A percentile compares a stretch with the other conserved stretches of the same genome.
These are phyloP conservation scores for Melanogaster broomeanus DNA, from an alignment of 768 basidiomycete species.

Conservation along the genomic window DNA sequence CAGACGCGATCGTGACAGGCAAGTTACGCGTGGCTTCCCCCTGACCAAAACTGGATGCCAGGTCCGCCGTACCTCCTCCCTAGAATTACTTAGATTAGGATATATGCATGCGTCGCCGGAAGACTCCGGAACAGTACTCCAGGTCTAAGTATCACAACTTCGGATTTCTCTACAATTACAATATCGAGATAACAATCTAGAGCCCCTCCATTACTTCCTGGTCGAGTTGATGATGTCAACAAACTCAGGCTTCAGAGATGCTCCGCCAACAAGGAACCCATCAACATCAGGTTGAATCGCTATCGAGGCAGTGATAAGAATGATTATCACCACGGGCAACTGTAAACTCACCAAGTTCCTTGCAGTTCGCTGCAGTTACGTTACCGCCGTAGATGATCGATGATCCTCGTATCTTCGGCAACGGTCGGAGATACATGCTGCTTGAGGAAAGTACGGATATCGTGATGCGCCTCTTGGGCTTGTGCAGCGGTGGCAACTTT, in stretches of 20 bases:
- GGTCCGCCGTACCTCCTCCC: no score
- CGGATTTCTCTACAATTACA: not conserved
- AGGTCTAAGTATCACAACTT: not conserved
- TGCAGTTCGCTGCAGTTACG: slow-evolving; percentile 86
- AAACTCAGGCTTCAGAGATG: slow-evolving; percentile 97
- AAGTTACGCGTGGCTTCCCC: no score
- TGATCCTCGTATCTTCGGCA: slow-evolving; percentile 77
- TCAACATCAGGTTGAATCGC: slow-evolving; percentile 84
- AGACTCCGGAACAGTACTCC: no score
- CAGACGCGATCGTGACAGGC: no score
- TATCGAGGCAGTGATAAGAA: slow-evolving; percentile 28
- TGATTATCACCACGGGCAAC: not conserved
- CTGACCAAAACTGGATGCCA: no score
- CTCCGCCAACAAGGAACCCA: slow-evolving; percentile 97
- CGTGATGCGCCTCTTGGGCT: slow-evolving; percentile 89
- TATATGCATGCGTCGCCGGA: no score
- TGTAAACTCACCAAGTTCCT: slow-evolving; percentile 71
- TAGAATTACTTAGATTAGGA: no score
- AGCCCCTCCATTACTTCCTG: slow-evolving; percentile 21
- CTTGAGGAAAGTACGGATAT: slow-evolving; percentile 75
- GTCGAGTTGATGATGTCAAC: slow-evolving; percentile 84
- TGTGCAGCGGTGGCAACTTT: slow-evolving; percentile 91
- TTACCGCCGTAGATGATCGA: slow-evolving; percentile 97
- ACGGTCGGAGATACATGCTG: slow-evolving; percentile 65
- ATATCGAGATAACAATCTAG: not conserved